Conservation (phyloP, 805 yeast species). For the Maudiozyma barnettii region DNA sequence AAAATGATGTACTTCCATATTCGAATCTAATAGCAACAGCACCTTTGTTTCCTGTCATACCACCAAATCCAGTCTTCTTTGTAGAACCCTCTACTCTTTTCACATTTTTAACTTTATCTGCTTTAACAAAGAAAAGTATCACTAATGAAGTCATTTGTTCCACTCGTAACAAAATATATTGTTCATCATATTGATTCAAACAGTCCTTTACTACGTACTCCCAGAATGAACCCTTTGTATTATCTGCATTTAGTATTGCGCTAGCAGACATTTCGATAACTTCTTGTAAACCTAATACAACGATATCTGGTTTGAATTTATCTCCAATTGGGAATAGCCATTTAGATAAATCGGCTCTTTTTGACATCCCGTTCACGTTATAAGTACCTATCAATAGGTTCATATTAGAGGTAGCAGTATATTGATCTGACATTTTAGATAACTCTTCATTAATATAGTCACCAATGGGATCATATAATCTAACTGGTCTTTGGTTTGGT, state of each 20-base stretch:
- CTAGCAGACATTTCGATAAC: conserved; percentile 88
- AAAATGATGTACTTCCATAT: conserved; percentile 69
- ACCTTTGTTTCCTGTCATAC: conserved; percentile 95
- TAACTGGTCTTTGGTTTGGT: conserved; percentile 58
- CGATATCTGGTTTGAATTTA: conserved; percentile 57
- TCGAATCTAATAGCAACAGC: conserved; percentile 87
- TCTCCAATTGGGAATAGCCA: conserved; percentile 80
- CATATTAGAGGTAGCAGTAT: conserved; percentile 50
- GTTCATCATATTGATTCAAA: conserved; percentile 45
- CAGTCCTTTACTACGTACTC: conserved; percentile 56
- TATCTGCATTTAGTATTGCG: conserved; percentile 76
- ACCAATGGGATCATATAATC: conserved; percentile 74
- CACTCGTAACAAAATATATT: conserved; percentile 54
- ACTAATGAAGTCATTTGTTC: conserved; percentile 68
- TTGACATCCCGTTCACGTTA: conserved; percentile 71
- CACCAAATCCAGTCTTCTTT: conserved; percentile 92
- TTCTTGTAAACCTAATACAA: conserved; percentile 86
- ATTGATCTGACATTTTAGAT: conserved; percentile 33
- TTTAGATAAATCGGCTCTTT: conserved; percentile 42
- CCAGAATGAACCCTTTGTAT: conserved; percentile 69
- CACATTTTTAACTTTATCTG: conserved; percentile 39
- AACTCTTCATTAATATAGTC: conserved; percentile 66
- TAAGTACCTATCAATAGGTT: conserved; percentile 73
- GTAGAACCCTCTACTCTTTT: conserved; percentile 82
- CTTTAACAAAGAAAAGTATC: conserved; percentile 53